Conservation (phyloP, 176 grass and related monocot genomes). For the Paspalum notatum region DNA sequence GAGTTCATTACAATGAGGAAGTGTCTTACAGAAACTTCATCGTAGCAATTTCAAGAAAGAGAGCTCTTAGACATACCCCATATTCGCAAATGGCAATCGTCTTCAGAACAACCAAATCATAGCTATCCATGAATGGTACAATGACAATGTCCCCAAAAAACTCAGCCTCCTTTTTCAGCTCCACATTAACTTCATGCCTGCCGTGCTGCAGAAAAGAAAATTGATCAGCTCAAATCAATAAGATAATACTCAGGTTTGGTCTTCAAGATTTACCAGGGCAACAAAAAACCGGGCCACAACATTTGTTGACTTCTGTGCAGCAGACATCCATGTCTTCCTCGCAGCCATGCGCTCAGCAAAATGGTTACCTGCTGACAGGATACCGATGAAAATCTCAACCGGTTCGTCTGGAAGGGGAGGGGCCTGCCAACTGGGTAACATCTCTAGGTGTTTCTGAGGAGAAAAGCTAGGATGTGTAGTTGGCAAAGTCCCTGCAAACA, state of each 20-base stretch:
- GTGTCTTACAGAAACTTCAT: neutral
- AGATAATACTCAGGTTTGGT: neutral
- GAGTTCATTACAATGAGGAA: neutral
- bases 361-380: slow-evolving; percentile 94
- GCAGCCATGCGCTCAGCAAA: slow-evolving; percentile 97
- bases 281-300: slow-evolving; percentile 92
- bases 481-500: slow-evolving; percentile 84
- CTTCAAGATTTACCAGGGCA: slow-evolving; percentile 74
- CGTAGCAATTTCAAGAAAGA: slow-evolving; percentile 27
- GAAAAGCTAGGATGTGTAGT: slow-evolving; percentile 79
- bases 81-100: slow-evolving; percentile 96
- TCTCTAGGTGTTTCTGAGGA: slow-evolving; percentile 82
- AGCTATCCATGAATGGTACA: slow-evolving; percentile 95
- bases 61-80: slow-evolving; percentile 68
- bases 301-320: slow-evolving; percentile 62
- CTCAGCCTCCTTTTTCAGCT: slow-evolving; percentile 89
- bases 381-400: slow-evolving; percentile 89
- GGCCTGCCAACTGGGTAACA: slow-evolving; percentile 77
- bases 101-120: slow-evolving; percentile 95
- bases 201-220: slow-evolving; percentile 61
- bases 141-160: slow-evolving; percentile 95
- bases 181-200: slow-evolving; percentile 82
- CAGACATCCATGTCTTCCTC: slow-evolving; percentile 95
- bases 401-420: slow-evolving; percentile 66
- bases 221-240: slow-evolving; percentile 32